These are phyloP conservation scores for Pyrenophora seminiperda DNA, from an alignment of 2,329 filamentous ascomycete species.

Conservation along the genomic window DNA sequence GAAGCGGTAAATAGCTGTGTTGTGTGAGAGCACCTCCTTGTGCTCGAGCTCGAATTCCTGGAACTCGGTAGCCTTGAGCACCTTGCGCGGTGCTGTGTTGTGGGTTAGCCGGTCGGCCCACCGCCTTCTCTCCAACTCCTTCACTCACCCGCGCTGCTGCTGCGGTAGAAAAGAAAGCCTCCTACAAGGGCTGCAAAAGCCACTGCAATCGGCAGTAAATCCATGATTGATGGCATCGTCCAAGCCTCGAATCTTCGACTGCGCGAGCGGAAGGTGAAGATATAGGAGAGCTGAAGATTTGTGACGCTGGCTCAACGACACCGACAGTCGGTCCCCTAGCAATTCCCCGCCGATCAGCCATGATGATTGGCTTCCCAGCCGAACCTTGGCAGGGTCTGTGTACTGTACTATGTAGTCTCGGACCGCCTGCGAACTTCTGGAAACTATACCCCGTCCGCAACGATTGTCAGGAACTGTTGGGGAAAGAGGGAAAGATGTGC, in stretches of 20 bases:
- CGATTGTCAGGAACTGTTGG: too few relatives aligned
- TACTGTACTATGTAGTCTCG: conserved; percentile 3
- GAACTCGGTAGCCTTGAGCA: conserved; percentile 85
- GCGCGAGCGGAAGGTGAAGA: not conserved
- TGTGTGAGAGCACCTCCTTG: conserved; percentile 96
- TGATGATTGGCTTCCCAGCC: conserved; percentile 23
- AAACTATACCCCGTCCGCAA: too few relatives aligned
- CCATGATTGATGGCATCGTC: conserved; percentile 76
- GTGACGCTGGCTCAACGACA: too few relatives aligned
- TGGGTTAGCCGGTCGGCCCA: not conserved
- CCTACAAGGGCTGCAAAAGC: conserved; percentile 69
- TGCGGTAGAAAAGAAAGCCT: conserved; percentile 71
- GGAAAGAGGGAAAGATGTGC: too few relatives aligned
- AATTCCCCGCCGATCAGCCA: conserved; percentile 20
- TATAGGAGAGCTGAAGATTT: not conserved
- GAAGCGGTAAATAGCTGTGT: conserved; percentile 98
- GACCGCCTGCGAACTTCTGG: too few relatives aligned
- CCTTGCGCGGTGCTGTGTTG: conserved; percentile 55
- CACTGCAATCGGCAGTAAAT: conserved; percentile 71
- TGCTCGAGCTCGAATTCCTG: conserved; percentile 92
- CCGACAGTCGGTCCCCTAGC: conserved; percentile 21
- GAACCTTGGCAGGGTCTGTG: conserved; percentile 29
- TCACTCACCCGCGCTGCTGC: conserved; percentile 65
- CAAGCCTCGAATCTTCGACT: too few relatives aligned
- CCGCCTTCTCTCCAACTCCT: not conserved